Evolutionary conservation across 768 basidiomycete species (phyloP).

Genomic region (Tephrocybe sp.): DNA sequence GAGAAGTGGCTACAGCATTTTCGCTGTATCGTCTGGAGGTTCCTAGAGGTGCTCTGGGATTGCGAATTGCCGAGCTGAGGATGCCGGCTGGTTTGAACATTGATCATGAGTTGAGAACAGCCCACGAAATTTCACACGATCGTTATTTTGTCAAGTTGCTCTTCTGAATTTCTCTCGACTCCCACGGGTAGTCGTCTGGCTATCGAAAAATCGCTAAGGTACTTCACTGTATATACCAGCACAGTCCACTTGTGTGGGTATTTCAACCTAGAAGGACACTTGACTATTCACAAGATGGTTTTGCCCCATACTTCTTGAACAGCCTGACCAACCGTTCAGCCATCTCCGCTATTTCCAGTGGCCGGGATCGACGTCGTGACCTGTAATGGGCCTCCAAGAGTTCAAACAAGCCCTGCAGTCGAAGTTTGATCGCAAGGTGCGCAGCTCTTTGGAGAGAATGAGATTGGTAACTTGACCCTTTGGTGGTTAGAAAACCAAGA

Average conservation of each 20-base stretch:
- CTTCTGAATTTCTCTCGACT: no score
- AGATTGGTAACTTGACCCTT: background rate
- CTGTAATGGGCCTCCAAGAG: background rate
- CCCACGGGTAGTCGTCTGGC: no score
- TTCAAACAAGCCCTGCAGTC: slow-evolving; percentile 1
- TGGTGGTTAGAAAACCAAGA: background rate
- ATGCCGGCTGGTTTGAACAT: slow-evolving; percentile 16
- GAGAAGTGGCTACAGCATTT: slow-evolving; percentile 5
- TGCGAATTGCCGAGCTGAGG: slow-evolving; percentile 5
- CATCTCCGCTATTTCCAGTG: no score
- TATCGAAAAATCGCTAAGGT: no score
- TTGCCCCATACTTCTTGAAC: no score
- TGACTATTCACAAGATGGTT: no score
- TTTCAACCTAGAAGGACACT: no score
- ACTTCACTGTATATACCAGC: no score
- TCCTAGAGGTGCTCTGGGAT: background rate
- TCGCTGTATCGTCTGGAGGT: slow-evolving; percentile 3
- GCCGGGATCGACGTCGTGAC: no score
- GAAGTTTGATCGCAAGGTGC: slow-evolving; percentile 2
- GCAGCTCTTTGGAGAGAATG: background rate
- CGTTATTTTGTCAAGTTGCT: background rate
- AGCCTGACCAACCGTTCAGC: no score
- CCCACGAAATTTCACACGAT: background rate
- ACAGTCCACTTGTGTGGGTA: no score
- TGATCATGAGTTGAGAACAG: background rate